Conservation (phyloP, 805 yeast genomes). For the Blastobotrys parvus region DNA sequence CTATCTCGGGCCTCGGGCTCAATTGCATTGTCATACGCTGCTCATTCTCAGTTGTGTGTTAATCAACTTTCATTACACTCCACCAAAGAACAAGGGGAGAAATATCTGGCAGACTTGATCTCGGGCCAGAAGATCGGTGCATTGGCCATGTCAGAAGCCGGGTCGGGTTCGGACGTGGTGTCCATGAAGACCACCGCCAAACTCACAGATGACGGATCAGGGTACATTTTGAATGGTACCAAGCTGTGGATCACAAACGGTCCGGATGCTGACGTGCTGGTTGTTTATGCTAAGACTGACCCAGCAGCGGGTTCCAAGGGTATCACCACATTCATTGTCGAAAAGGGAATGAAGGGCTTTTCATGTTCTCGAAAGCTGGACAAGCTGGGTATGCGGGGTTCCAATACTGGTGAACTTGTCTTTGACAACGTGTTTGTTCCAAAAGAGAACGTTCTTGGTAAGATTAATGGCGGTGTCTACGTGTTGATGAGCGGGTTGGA, state of each 20-base stretch:
- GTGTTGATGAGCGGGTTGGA: conserved; percentile 28
- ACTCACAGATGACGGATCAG: conserved; percentile 22
- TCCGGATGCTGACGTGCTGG: conserved; percentile 26
- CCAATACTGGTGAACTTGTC: conserved; percentile 28
- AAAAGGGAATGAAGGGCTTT: conserved; percentile 24
- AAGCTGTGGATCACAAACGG: conserved; percentile 30
- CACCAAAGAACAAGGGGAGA: conserved; percentile 21
- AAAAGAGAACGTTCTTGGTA: conserved; percentile 25
- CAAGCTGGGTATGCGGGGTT: conserved; percentile 29
- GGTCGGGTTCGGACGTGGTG: conserved; percentile 27
- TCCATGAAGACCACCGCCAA: conserved; percentile 26
- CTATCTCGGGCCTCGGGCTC: conserved; percentile 26
- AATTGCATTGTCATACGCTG: conserved; percentile 26
- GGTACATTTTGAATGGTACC: conserved; percentile 24
- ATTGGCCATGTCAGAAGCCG: conserved; percentile 28
- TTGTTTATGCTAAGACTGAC: conserved; percentile 28
- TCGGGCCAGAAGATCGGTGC: conserved; percentile 26
- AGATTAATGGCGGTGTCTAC: conserved; percentile 24
- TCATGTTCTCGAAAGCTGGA: conserved; percentile 26
- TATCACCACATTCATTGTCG: conserved; percentile 27
- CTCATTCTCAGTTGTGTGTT: conserved; percentile 28
- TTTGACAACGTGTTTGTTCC: conserved; percentile 28
- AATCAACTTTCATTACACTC: conserved; percentile 26
- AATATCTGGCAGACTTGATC: conserved; percentile 24
- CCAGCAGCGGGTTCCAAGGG: conserved; percentile 25